A percentile compares a stretch with the other conserved stretches of the same genome.
Evolutionary conservation across 257 asterid genomes (phyloP).

Genomic region (Oldenlandia corymbosa): DNA sequence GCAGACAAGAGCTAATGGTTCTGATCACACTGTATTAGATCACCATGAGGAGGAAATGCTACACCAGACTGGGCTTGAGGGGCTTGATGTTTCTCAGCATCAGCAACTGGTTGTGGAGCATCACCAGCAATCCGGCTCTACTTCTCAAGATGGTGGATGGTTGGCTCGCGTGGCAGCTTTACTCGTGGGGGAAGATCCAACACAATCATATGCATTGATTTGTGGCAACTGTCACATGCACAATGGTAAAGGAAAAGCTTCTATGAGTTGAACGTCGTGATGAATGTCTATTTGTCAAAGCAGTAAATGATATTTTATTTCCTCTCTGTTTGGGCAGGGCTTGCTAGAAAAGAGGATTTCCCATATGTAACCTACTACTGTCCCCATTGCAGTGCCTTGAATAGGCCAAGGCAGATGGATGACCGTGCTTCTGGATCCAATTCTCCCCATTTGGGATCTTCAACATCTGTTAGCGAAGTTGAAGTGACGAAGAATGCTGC

Average conservation of each 20-base stretch:
- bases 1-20: conserved; percentile 23
- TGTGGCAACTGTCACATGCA: conserved; percentile 81
- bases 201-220: conserved; percentile 69
- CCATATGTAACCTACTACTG: conserved; percentile 77
- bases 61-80: conserved; percentile 26
- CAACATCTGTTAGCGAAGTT: conserved; percentile 21
- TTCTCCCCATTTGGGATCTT: conserved; percentile 28
- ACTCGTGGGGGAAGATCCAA: conserved; percentile 83
- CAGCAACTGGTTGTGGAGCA: conserved; percentile 61
- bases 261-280: neutral
- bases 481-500: conserved; percentile 18
- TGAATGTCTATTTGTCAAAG: neutral
- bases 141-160: conserved; percentile 60
- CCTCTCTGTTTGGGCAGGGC: conserved; percentile 43
- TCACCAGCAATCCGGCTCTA: conserved; percentile 36
- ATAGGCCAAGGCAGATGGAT: conserved; percentile 43
- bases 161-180: conserved; percentile 72
- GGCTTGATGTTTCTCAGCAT: conserved; percentile 32
- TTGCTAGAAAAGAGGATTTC: conserved; percentile 79
- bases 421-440: conserved; percentile 34
- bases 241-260: conserved; percentile 42
- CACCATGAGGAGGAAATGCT: conserved; percentile 36
- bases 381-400: conserved; percentile 80
- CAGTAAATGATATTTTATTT: conserved; percentile 5
- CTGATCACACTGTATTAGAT: conserved; percentile 22